phyloP scores from a whole-genome alignment of 2,329 filamentous ascomycete species.

The Apiospora malaysiana region DNA sequence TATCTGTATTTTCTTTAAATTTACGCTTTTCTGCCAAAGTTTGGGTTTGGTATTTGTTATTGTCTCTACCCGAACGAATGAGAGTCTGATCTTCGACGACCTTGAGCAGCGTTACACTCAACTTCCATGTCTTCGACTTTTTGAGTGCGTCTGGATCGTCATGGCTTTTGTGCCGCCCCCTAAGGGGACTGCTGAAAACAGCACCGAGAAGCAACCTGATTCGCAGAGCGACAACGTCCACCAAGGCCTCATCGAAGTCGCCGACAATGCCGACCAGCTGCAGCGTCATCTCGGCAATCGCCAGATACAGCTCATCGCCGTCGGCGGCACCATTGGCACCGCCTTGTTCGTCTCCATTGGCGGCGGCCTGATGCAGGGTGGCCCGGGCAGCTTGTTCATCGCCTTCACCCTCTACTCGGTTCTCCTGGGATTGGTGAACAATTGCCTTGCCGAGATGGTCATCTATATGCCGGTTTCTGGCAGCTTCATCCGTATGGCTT shows the following conservation, averaged over 20 bases:
- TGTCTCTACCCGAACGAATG: neutral
- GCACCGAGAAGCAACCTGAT: neutral
- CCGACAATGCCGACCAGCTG: conserved; percentile 23
- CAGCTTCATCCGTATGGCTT: conserved; percentile 68
- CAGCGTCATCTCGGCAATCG: conserved; percentile 25
- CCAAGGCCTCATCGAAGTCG: conserved; percentile 19
- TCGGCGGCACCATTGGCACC: conserved; percentile 60
- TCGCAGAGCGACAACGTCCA: conserved; percentile 10
- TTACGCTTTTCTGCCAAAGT: neutral
- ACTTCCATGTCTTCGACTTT: neutral
- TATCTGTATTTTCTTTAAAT: neutral
- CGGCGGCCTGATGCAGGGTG: conserved; percentile 52
- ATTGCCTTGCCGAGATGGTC: conserved; percentile 69
- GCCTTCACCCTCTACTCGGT: conserved; percentile 60
- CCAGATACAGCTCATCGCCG: conserved; percentile 60
- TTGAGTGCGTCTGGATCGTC: neutral
- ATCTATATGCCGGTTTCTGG: conserved; percentile 67
- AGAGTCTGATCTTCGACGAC: neutral
- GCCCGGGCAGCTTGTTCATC: conserved; percentile 57
- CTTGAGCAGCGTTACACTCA: neutral
- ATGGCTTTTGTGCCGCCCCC: neutral
- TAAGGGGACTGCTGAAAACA: neutral
- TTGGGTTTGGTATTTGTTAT: neutral
- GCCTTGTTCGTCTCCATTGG: conserved; percentile 65
- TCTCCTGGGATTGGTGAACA: conserved; percentile 67